Percentiles rank a stretch among this genome's conserved stretches.
These are phyloP conservation scores for Cladophialophora chaetospira DNA, from an alignment of 2,329 filamentous ascomycete genomes.

Conservation along the genomic window DNA sequence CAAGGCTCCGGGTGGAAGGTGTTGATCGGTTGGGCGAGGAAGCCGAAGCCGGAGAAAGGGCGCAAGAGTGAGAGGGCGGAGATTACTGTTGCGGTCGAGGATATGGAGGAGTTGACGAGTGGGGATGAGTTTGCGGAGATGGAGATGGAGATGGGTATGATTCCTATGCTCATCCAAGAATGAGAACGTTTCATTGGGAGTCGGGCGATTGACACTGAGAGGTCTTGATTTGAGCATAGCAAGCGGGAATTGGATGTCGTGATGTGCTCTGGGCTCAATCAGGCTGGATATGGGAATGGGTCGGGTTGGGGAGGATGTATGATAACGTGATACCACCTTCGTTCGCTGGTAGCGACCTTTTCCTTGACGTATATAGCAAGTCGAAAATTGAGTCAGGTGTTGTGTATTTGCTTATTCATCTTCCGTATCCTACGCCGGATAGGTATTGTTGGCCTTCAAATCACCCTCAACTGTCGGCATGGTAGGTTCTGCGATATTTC, in stretches of 20 bases:
- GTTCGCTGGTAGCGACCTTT: not conserved
- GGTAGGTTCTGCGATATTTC: no score
- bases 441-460: no score
- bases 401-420: no score
- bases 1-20: conserved; percentile 61
- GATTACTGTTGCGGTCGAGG: conserved; percentile 26
- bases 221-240: not conserved
- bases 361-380: not conserved
- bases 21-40: conserved; percentile 61
- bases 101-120: conserved; percentile 20
- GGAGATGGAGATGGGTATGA: conserved; percentile 25
- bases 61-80: conserved; percentile 18
- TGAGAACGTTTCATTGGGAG: conserved; percentile 6
- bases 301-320: not conserved
- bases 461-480: no score
- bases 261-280: no score
- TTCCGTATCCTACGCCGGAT: no score
- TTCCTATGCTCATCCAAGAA: conserved; percentile 27
- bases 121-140: conserved; percentile 19
- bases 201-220: not conserved
- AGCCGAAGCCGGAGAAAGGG: conserved; percentile 41
- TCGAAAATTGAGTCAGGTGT: no score
- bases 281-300: not conserved
- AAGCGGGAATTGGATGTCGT: not conserved
- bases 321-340: not conserved